Base-by-base conservation (phyloP, 2,329 filamentous ascomycete species). In the Mycogone perniciosa region DNA sequence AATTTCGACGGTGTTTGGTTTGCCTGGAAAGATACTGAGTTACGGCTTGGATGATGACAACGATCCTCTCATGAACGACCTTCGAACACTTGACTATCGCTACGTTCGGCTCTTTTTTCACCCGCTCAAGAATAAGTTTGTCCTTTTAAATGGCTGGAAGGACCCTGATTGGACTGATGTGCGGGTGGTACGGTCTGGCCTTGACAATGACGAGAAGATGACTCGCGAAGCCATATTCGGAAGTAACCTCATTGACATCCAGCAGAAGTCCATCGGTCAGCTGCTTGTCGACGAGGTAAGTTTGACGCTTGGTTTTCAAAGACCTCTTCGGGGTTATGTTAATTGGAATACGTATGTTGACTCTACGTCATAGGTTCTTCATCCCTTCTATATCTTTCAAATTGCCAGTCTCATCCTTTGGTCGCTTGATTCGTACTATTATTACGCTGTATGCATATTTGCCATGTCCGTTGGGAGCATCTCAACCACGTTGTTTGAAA, bases 361-460 rank as follows among this genome's bases (percentile, higher is more conserved):
- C 37, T n/a, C 26, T 20, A 11, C 30, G n/a, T 29, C 13, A 11
- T 7, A 89, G 81, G 90, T 89, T 20, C 90, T 99, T 62, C 93
- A 99, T 64, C 95, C 93, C 0, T 99, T 99, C 67, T 99, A 99
- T 66, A 86, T 99, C 50, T 99, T 99, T 65, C 93, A 99, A 69
- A 85, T 97, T 61, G 92, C 91, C 44, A 97, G 93, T 73, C 75
- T 99, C 57, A 70, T 95, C 38, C 80, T 99, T 4, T 99, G 93
- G 93, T 96, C 92, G 7, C 65, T 96, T 59, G 93, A 99, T 64
- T 79, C 95, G 61, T 99, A 99, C 67, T 99, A 96, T 66, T 99
- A 97, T 71, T 99, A 99, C 68, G 93, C 93, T 4, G 79, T 84
- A 11, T 95, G 91, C 65, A 99, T 99, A 60, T 95, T 99, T 60